These are phyloP conservation scores for Teunomyces barrocoloradensis DNA, from an alignment of 805 yeast species.

Conservation along the genomic window DNA sequence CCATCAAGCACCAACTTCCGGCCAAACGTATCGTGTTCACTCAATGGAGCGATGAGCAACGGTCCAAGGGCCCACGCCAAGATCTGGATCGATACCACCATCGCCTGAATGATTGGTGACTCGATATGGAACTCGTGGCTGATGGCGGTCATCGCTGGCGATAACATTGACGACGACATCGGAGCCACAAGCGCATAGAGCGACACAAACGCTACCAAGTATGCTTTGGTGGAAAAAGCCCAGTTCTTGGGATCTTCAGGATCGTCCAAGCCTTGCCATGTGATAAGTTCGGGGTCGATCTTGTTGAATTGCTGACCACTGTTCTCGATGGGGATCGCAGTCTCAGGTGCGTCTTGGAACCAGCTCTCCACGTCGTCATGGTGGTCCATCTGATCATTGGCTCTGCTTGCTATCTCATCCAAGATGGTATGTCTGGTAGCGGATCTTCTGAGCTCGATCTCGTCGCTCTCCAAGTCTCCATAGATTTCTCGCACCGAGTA, in stretches of 20 bases:
- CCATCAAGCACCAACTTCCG: conserved; percentile 53
- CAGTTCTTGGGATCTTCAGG: conserved; percentile 62
- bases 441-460: conserved; percentile 29
- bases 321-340: conserved; percentile 32
- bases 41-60: conserved; percentile 61
- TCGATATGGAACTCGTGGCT: conserved; percentile 43
- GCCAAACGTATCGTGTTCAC: conserved; percentile 59
- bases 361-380: conserved; percentile 5
- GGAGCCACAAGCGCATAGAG: conserved; percentile 59
- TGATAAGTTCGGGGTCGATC: conserved; percentile 63
- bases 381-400: conserved; percentile 8
- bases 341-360: conserved; percentile 15
- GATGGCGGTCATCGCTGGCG: conserved; percentile 57
- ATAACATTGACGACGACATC: conserved; percentile 57
- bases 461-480: conserved; percentile 28
- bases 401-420: conserved; percentile 12
- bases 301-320: conserved; percentile 53
- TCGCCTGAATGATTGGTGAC: conserved; percentile 40
- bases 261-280: conserved; percentile 66
- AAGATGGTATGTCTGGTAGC: conserved; percentile 31
- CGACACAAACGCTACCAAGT: conserved; percentile 47
- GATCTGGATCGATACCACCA: conserved; percentile 64
- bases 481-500: conserved; percentile 31
- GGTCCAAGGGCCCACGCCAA: conserved; percentile 72
- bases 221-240: conserved; percentile 40